Evolutionary conservation across 139 green algal species (phyloP).

Genomic region (Closterium sp.): DNA sequence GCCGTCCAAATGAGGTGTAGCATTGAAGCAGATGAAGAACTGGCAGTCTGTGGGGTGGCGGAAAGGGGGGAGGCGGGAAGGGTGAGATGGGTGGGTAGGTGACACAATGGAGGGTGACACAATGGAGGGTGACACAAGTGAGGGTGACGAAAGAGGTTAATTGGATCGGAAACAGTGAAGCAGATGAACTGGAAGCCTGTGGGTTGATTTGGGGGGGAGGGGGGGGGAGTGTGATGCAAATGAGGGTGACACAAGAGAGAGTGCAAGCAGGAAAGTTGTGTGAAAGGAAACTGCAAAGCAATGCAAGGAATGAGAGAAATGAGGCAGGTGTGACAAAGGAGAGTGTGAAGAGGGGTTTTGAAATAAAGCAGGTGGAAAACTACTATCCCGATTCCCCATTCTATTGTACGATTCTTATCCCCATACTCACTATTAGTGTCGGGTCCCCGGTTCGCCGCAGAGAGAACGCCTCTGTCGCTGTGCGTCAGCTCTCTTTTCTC

Average conservation of each 20-base stretch:
- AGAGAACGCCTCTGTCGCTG: constrained; percentile 30
- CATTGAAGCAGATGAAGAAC: constrained; percentile 62
- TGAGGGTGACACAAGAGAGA: no score
- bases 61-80: neutral
- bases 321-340: no score
- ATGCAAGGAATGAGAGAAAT: no score
- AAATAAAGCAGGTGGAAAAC: no score
- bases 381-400: no score
- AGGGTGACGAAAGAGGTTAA: neutral
- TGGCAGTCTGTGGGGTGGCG: constrained; percentile 56
- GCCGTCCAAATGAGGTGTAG: constrained; percentile 46
- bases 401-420: no score
- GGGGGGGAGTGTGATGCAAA: neutral
- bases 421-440: constrained; percentile 42
- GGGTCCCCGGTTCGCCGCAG: constrained; percentile 58
- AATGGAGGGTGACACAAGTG: neutral
- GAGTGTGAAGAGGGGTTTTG: no score
- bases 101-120: neutral
- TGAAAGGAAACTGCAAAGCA: no score
- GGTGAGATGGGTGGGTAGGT: neutral
- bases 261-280: no score
- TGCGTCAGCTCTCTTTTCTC: constrained; percentile 61
- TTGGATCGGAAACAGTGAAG: neutral
- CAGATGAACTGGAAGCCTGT: no score
- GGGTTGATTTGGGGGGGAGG: neutral